Evolutionary conservation across 2,329 filamentous ascomycete species (phyloP).

Genomic region (Fusarium miscanthi): DNA sequence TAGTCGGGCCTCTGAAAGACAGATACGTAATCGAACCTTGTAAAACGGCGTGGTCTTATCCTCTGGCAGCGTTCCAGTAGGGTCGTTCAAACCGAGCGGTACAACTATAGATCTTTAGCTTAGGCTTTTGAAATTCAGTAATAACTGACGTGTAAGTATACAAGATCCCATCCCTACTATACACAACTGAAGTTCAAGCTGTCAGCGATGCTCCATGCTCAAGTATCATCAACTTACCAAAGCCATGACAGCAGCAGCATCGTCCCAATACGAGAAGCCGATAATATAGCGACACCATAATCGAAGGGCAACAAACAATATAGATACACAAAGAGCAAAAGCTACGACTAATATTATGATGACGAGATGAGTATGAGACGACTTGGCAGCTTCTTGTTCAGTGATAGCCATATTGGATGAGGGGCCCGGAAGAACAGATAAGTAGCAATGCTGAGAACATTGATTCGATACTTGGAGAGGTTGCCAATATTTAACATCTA

Average conservation of each 20-base stretch:
- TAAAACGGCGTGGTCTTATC: not conserved
- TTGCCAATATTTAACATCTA: not conserved
- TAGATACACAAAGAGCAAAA: not conserved
- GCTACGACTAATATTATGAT: constrained; percentile 5
- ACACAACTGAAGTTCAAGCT: not conserved
- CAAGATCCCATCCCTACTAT: constrained; percentile 11
- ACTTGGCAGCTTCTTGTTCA: not conserved
- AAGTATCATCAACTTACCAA: not conserved
- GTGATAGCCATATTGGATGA: not conserved
- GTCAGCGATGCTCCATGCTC: not conserved
- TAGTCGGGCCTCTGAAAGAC: not conserved
- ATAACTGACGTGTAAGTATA: constrained; percentile 17
- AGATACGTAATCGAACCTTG: not conserved
- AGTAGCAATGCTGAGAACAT: not conserved
- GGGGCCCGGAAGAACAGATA: not conserved
- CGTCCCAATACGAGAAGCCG: constrained; percentile 11
- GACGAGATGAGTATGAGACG: not conserved
- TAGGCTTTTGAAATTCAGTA: fast-evolving
- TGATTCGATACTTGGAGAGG: not conserved
- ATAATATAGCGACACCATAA: constrained; percentile 16
- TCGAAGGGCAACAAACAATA: constrained; percentile 17
- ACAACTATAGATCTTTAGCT: constrained; percentile 18
- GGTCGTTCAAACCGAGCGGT: constrained; percentile 14
- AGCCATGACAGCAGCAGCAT: constrained; percentile 16
- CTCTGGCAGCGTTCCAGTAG: not conserved